Percentiles rank a stretch among this genome's conserved stretches.
Evolutionary conservation across 768 basidiomycete species (phyloP).

Genomic region (Rubroboletus pulcherrimus): DNA sequence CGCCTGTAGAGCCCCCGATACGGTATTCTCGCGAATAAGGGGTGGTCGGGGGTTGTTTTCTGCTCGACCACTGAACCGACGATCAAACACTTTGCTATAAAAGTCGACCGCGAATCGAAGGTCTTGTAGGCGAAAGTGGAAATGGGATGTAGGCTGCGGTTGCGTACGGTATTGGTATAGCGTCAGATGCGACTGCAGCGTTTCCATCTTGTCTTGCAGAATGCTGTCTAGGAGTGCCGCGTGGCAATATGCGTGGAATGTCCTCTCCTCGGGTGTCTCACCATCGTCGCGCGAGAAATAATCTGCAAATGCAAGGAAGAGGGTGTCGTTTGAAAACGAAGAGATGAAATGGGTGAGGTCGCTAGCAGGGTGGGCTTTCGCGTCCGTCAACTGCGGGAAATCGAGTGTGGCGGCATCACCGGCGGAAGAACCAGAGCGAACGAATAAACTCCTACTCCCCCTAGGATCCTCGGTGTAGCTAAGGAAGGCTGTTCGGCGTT

Average conservation of each 20-base stretch:
- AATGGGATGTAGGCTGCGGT: constrained; percentile 54
- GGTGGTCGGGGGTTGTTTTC: constrained; percentile 65
- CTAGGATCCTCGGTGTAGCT: constrained; percentile 93
- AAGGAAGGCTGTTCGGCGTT: constrained; percentile 86
- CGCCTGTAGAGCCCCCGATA: constrained; percentile 60
- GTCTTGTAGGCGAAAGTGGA: constrained; percentile 68
- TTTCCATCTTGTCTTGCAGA: constrained; percentile 83
- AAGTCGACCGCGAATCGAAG: constrained; percentile 73
- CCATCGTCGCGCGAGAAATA: constrained; percentile 64
- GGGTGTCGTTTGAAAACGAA: constrained; percentile 78
- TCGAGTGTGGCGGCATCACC: constrained; percentile 85
- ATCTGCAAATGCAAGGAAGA: constrained; percentile 79
- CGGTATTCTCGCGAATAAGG: constrained; percentile 68
- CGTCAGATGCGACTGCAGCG: constrained; percentile 69
- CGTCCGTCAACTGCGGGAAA: constrained; percentile 70
- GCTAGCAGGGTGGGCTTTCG: constrained; percentile 61
- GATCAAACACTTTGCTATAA: constrained; percentile 69
- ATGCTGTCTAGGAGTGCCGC: constrained; percentile 82
- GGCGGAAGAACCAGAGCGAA: constrained; percentile 79
- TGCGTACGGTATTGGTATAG: constrained; percentile 66
- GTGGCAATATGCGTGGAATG: constrained; percentile 70
- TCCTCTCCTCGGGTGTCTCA: constrained; percentile 53
- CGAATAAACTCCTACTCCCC: constrained; percentile 88
- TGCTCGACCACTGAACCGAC: constrained; percentile 66
- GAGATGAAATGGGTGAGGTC: constrained; percentile 84